Conservation (phyloP, 2,329 filamentous ascomycete species). For the Fusarium succisae region DNA sequence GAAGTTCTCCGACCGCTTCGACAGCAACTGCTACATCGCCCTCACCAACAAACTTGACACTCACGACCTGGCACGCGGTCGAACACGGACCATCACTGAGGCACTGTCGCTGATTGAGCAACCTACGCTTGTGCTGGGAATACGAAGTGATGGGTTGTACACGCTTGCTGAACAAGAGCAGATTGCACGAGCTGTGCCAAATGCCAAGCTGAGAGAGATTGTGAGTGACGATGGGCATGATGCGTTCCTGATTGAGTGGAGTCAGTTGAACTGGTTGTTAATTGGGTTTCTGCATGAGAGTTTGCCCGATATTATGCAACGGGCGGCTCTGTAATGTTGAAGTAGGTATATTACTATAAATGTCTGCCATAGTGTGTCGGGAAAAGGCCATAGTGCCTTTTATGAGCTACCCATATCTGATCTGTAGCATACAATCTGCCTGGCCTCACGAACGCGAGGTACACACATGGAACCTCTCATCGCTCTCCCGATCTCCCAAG, state of each 20-base stretch:
- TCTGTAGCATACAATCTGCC: background rate
- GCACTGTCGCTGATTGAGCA: background rate
- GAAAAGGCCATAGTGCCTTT: accelerated
- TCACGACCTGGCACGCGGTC: background rate
- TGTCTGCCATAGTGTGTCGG: accelerated
- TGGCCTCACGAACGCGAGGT: background rate
- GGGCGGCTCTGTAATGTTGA: background rate
- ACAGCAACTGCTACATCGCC: background rate
- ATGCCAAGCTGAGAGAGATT: background rate
- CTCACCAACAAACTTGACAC: background rate
- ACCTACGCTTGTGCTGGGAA: background rate
- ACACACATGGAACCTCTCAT: background rate
- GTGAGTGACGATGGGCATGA: background rate
- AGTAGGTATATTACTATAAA: too few relatives aligned
- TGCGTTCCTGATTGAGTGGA: background rate
- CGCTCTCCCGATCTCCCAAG: background rate
- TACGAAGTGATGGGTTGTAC: background rate
- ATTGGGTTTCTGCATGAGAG: background rate
- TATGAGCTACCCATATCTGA: accelerated
- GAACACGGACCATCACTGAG: background rate
- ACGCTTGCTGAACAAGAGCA: background rate
- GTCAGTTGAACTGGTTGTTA: background rate
- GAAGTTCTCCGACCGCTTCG: background rate
- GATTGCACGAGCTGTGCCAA: background rate
- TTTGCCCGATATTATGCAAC: background rate